Percentiles rank a stretch among this genome's conserved stretches.
Evolutionary conservation across 805 yeast species (phyloP).

Genomic region (Candida sphagnicola): DNA sequence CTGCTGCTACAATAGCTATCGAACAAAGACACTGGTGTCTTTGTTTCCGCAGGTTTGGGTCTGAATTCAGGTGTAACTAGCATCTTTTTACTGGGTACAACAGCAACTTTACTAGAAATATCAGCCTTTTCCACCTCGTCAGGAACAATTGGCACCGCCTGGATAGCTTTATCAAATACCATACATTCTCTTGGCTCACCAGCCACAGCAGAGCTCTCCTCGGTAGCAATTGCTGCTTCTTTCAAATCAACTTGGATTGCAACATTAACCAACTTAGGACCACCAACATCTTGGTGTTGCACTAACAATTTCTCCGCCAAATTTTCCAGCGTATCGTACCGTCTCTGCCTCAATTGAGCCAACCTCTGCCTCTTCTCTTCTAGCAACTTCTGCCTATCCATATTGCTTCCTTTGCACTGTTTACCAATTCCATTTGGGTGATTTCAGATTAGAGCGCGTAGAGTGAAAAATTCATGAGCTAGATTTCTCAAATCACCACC

Average conservation of each 20-base stretch:
- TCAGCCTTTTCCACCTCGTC: conserved; percentile 1
- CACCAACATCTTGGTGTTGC: conserved; percentile 3
- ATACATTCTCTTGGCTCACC: conserved; percentile 7
- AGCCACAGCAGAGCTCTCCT: background rate
- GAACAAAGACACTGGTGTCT: background rate
- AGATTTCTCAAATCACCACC: background rate
- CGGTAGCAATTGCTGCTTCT: background rate
- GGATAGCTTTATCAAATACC: conserved; percentile 22
- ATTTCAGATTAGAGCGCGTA: background rate
- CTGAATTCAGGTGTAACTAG: background rate
- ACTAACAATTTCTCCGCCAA: conserved; percentile 1
- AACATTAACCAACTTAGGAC: conserved; percentile 5
- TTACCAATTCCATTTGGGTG: no score
- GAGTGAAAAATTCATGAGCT: background rate
- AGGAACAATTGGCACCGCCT: conserved; percentile 8
- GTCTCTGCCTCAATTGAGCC: conserved; percentile 20
- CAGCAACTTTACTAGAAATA: background rate
- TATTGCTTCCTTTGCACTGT: no score
- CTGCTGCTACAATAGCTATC: background rate
- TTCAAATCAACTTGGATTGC: conserved; percentile 4
- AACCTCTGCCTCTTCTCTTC: conserved; percentile 38
- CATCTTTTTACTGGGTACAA: background rate
- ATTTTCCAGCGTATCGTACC: conserved; percentile 5
- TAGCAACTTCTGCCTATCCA: conserved; percentile 35
- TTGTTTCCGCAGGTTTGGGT: background rate